phyloP scores from a whole-genome alignment of 805 yeast genomes.

The Starmerella cellae region DNA sequence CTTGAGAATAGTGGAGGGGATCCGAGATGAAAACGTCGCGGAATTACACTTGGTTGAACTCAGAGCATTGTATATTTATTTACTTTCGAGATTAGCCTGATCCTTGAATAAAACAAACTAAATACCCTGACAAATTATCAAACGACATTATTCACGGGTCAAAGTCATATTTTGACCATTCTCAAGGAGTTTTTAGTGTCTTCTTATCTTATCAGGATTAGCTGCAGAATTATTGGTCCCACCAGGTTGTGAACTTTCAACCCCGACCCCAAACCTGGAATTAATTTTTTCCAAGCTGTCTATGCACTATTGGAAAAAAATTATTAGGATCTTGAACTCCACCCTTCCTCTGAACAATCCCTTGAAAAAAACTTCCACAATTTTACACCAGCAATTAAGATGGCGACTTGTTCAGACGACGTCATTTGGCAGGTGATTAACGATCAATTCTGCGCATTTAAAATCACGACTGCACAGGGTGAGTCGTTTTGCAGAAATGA shows the following conservation, averaged over 20 bases:
- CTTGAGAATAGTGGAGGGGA: background rate
- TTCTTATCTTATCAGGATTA: no score
- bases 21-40: background rate
- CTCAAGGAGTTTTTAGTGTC: no score
- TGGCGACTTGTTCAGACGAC: constrained; percentile 43
- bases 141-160: no score
- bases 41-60: constrained; percentile 1
- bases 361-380: background rate
- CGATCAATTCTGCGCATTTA: constrained; percentile 90
- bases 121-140: no score
- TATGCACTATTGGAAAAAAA: background rate
- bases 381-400: background rate
- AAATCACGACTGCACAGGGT: constrained; percentile 68
- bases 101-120: background rate
- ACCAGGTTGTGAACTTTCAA: background rate
- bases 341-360: background rate
- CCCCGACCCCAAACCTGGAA: background rate
- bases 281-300: background rate
- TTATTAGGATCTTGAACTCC: background rate
- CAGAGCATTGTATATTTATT: constrained; percentile 1
- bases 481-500: constrained; percentile 93
- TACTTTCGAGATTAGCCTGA: constrained; percentile 1
- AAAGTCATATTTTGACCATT: no score
- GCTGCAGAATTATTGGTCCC: background rate
- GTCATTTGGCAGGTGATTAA: constrained; percentile 95